These are phyloP conservation scores for Spathaspora hagerdaliae DNA, from an alignment of 805 yeast species.

Conservation along the genomic window DNA sequence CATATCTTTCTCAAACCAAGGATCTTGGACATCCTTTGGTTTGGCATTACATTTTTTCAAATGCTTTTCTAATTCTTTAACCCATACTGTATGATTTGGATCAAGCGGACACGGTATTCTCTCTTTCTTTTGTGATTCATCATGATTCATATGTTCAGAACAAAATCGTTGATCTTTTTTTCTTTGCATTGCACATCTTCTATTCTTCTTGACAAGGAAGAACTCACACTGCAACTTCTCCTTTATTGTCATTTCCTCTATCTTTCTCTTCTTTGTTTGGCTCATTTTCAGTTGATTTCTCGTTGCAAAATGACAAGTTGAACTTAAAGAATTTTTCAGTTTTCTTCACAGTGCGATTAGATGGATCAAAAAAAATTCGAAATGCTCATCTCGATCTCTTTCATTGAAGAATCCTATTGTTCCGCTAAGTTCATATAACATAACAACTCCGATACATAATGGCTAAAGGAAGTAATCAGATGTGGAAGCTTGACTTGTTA, in stretches of 20 bases:
- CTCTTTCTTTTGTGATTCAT: constrained; percentile 16
- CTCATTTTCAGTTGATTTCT: constrained; percentile 3
- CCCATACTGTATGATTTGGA: constrained; percentile 71
- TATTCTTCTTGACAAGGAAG: constrained; percentile 44
- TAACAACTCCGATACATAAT: neutral
- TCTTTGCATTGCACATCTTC: constrained; percentile 62
- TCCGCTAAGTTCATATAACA: too few species aligned
- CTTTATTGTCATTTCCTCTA: constrained; percentile 2
- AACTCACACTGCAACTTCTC: constrained; percentile 39
- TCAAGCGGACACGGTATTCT: constrained; percentile 77
- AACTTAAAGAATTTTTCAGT: too few species aligned
- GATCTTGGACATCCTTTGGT: constrained; percentile 29
- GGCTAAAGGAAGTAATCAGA: constrained; percentile 5
- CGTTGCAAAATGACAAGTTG: too few species aligned
- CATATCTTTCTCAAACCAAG: constrained; percentile 49
- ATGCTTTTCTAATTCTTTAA: constrained; percentile 51
- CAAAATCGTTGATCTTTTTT: constrained; percentile 49
- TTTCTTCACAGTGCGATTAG: too few species aligned
- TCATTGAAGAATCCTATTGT: too few species aligned
- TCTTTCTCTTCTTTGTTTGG: constrained; percentile 8
- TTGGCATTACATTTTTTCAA: constrained; percentile 56
- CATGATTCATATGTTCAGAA: constrained; percentile 52
- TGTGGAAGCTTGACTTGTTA: constrained; percentile 54
- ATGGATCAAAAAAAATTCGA: neutral
- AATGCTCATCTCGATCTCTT: constrained; percentile 5